Conservation (phyloP, 106 monocot species). For the Acorus calamus region DNA sequence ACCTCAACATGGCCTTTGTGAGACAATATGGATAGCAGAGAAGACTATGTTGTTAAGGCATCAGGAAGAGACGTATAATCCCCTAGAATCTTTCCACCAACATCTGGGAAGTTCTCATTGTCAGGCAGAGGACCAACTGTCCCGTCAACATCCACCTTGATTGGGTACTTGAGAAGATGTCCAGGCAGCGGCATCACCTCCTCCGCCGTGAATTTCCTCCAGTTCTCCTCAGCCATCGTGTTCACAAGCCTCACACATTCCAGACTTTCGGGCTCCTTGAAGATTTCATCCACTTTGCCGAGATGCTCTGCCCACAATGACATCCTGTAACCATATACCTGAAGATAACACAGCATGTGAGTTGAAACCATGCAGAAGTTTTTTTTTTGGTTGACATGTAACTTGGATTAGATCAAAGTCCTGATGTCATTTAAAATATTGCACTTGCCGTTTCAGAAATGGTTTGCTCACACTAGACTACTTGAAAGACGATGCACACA, state of each 20-base stretch:
- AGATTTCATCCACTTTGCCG: constrained; percentile 20
- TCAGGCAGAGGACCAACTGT: constrained; percentile 32
- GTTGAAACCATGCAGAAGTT: background rate
- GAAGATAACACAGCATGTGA: too few relatives aligned
- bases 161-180: constrained; percentile 62
- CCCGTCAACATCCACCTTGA: constrained; percentile 48
- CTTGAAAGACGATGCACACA: too few relatives aligned
- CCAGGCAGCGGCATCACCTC: constrained; percentile 31
- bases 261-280: constrained; percentile 30
- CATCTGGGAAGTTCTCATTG: constrained; percentile 55
- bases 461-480: too few relatives aligned
- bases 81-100: constrained; percentile 60
- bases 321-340: constrained; percentile 69
- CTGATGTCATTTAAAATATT: too few relatives aligned
- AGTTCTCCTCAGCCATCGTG: constrained; percentile 43
- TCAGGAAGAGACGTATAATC: constrained; percentile 51
- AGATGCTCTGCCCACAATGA: constrained; percentile 78
- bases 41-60: constrained; percentile 39
- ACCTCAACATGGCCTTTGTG: too few relatives aligned
- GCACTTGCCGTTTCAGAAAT: too few relatives aligned
- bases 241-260: constrained; percentile 54
- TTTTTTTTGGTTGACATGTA: too few relatives aligned
- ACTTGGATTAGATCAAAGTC: too few relatives aligned
- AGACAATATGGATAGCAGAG: too few relatives aligned
- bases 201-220: constrained; percentile 30